phyloP scores from a whole-genome alignment of 345 rosid genomes.

The Raphanus sativus region DNA sequence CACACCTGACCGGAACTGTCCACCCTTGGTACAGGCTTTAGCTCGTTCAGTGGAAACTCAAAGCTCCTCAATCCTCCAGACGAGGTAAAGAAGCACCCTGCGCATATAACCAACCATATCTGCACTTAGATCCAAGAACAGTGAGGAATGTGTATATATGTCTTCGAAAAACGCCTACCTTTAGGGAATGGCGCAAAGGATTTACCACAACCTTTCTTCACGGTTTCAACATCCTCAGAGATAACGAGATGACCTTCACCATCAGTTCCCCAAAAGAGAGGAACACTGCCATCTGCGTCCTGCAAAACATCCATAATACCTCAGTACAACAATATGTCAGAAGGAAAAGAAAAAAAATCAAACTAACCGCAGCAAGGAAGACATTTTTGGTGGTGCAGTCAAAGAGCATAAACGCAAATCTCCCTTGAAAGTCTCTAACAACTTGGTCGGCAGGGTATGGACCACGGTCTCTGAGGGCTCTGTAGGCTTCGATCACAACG shows the following conservation, averaged over 20 bases:
- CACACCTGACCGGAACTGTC: slow-evolving; percentile 89
- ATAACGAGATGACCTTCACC: slow-evolving; percentile 75
- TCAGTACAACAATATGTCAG: background rate
- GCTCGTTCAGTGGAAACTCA: slow-evolving; percentile 77
- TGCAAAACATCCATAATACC: slow-evolving; percentile 31
- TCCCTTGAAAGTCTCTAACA: slow-evolving; percentile 77
- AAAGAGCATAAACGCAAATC: slow-evolving; percentile 69
- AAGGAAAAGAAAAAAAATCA: background rate
- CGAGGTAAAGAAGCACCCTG: slow-evolving; percentile 90
- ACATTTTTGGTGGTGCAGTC: slow-evolving; percentile 62
- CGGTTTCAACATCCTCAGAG: slow-evolving; percentile 64
- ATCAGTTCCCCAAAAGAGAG: slow-evolving; percentile 88
- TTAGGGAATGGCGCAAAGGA: slow-evolving; percentile 95
- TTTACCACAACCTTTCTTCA: slow-evolving; percentile 84
- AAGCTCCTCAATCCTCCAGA: slow-evolving; percentile 84
- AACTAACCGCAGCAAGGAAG: slow-evolving; percentile 76
- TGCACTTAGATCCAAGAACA: background rate
- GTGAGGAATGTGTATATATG: background rate
- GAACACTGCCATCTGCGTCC: slow-evolving; percentile 89
- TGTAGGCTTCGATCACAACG: slow-evolving; percentile 83
- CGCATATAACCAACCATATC: slow-evolving; percentile 8
- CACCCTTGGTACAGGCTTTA: slow-evolving; percentile 90
- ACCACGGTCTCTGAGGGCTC: slow-evolving; percentile 93
- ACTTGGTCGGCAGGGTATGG: slow-evolving; percentile 97
- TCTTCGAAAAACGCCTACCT: slow-evolving; percentile 47